Percentiles rank a stretch among this genome's conserved stretches.
Conservation (phyloP, 345 rosid genomes). For the Lepidium sativum region DNA sequence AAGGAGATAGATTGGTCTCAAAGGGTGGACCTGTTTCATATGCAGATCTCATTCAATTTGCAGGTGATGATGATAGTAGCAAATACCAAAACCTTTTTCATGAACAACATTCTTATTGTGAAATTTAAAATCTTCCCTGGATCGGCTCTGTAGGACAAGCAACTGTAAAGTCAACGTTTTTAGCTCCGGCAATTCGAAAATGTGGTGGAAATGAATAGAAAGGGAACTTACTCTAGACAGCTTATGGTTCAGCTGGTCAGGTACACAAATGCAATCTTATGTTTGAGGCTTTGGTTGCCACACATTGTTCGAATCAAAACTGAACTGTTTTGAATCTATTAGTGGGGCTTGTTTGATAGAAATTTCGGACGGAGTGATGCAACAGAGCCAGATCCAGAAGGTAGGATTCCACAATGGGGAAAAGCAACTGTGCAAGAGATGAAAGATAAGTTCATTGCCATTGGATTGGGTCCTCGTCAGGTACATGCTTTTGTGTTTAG, state of each 20-base stretch:
- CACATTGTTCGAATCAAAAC: not conserved
- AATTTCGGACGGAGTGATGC: slow-evolving; percentile 78
- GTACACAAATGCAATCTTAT: slow-evolving; percentile 27
- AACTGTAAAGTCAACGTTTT: slow-evolving; percentile 65
- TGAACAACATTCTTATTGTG: not conserved
- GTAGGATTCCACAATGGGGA: slow-evolving; percentile 74
- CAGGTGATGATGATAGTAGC: slow-evolving; percentile 36
- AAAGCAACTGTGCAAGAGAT: slow-evolving; percentile 77
- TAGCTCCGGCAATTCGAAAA: slow-evolving; percentile 76
- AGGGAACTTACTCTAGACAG: slow-evolving; percentile 56
- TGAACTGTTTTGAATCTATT: slow-evolving; percentile 3
- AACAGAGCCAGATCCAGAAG: slow-evolving; percentile 69
- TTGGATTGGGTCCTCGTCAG: slow-evolving; percentile 95
- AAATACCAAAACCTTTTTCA: slow-evolving; percentile 1
- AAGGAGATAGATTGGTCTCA: slow-evolving; percentile 68
- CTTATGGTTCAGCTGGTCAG: slow-evolving; percentile 89
- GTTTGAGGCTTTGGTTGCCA: not conserved
- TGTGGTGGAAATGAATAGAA: slow-evolving; percentile 95
- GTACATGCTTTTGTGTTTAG: slow-evolving; percentile 27
- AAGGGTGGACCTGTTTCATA: slow-evolving; percentile 88
- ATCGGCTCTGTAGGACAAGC: slow-evolving; percentile 46
- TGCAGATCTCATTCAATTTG: slow-evolving; percentile 73
- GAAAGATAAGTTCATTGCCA: slow-evolving; percentile 75
- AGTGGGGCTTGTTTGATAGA: slow-evolving; percentile 91
- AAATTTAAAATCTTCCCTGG: not conserved